Percentiles rank a stretch among this genome's conserved stretches.
phyloP scores from a whole-genome alignment of 83 land plant species.

The Diphasiastrum complanatum region DNA sequence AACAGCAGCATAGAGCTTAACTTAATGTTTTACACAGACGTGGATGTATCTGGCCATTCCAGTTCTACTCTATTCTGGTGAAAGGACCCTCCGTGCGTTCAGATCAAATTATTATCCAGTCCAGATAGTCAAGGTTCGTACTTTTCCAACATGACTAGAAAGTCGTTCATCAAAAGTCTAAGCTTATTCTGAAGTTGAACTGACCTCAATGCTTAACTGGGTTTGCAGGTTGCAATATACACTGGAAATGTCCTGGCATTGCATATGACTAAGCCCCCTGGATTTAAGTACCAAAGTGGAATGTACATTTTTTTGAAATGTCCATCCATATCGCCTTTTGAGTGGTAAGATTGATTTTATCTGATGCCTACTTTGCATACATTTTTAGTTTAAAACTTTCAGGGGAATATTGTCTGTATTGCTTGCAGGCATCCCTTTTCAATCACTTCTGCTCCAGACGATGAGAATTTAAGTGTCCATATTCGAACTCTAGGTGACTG shows the following conservation, averaged over 20 bases:
- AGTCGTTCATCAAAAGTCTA: no score
- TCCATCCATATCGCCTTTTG: conserved; percentile 78
- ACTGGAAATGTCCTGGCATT: conserved; percentile 80
- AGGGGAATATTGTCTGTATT: not conserved
- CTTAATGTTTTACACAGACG: conserved; percentile 44
- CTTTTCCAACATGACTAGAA: not conserved
- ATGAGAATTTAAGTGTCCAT: conserved; percentile 77
- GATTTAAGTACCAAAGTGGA: conserved; percentile 82
- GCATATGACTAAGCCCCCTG: conserved; percentile 74
- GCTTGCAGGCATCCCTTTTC: conserved; percentile 87
- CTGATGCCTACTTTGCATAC: not conserved
- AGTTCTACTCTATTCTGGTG: conserved; percentile 61
- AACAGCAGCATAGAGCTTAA: not conserved
- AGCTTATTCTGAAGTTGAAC: not conserved
- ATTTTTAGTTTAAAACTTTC: not conserved
- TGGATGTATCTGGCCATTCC: conserved; percentile 91
- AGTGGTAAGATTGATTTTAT: conserved; percentile 63
- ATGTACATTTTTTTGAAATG: conserved; percentile 89
- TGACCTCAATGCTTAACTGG: not conserved
- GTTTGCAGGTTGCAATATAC: conserved; percentile 60
- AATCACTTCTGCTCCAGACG: conserved; percentile 89
- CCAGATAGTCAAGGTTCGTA: conserved; percentile 55
- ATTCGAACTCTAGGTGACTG: conserved; percentile 85
- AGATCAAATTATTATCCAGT: conserved; percentile 59
- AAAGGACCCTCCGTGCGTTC: conserved; percentile 54